phyloP scores from a whole-genome alignment of 2,329 filamentous ascomycete genomes.

The Trichoderma arundinaceum region DNA sequence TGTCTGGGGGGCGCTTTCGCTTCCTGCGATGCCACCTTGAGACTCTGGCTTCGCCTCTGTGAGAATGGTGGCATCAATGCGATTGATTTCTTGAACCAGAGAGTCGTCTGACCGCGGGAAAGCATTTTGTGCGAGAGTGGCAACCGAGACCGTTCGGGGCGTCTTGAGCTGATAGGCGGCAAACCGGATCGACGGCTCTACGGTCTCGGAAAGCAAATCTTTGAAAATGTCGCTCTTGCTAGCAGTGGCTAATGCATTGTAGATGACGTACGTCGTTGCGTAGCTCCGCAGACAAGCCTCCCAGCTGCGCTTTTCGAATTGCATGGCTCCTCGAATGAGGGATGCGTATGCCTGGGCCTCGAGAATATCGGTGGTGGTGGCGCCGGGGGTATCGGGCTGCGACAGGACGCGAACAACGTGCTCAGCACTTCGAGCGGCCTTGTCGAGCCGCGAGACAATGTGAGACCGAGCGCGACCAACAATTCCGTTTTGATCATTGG shows the following conservation, averaged over 20 bases:
- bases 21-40: slow-evolving; percentile 55
- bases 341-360: slow-evolving; percentile 86
- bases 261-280: slow-evolving; percentile 79
- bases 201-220: slow-evolving; percentile 81
- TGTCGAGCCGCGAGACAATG: slow-evolving; percentile 84
- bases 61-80: slow-evolving; percentile 71
- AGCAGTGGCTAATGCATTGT: slow-evolving; percentile 72
- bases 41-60: slow-evolving; percentile 58
- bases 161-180: slow-evolving; percentile 91
- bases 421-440: slow-evolving; percentile 74
- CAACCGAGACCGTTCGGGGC: slow-evolving; percentile 81
- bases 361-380: slow-evolving; percentile 72
- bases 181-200: slow-evolving; percentile 93
- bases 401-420: slow-evolving; percentile 70
- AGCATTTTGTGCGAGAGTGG: slow-evolving; percentile 76
- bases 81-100: slow-evolving; percentile 71
- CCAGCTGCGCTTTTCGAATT: slow-evolving; percentile 91
- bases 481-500: slow-evolving; percentile 79
- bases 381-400: slow-evolving; percentile 66
- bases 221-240: slow-evolving; percentile 75
- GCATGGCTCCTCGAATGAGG: slow-evolving; percentile 74
- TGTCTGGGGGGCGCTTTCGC: slow-evolving; percentile 69
- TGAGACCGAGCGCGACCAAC: slow-evolving; percentile 81
- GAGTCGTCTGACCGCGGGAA: slow-evolving; percentile 71
- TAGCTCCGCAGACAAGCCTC: slow-evolving; percentile 76